A percentile compares a stretch with the other conserved stretches of the same genome.
Evolutionary conservation across 345 rosid genomes (phyloP).

Genomic region (Euphorbia lathyris): DNA sequence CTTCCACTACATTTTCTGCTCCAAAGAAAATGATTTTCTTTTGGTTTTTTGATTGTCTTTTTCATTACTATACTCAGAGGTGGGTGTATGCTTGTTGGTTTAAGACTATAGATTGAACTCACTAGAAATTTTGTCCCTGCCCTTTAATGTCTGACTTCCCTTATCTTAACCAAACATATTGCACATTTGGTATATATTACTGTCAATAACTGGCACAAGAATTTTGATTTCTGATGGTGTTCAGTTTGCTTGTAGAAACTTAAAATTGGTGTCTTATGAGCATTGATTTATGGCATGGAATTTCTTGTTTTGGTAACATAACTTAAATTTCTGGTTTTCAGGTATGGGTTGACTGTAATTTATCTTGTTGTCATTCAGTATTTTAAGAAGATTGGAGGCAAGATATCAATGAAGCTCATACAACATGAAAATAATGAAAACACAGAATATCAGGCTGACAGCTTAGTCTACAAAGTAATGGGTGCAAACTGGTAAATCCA

Average conservation of each 20-base stretch:
- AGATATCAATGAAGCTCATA: constrained; percentile 72
- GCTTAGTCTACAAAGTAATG: constrained; percentile 83
- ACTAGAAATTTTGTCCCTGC: not conserved
- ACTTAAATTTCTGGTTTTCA: constrained; percentile 40
- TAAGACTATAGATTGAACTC: not conserved
- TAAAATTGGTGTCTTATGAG: not conserved
- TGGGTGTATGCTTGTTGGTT: not conserved
- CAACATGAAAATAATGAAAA: constrained; percentile 68
- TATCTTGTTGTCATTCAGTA: constrained; percentile 82
- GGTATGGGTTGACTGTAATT: constrained; percentile 72
- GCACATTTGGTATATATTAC: not conserved
- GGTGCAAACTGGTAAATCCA: constrained; percentile 16
- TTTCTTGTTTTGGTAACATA: constrained; percentile 12
- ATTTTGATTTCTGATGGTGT: not conserved
- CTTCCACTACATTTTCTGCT: not conserved
- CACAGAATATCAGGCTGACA: constrained; percentile 72
- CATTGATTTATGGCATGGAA: not conserved
- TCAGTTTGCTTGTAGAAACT: not conserved
- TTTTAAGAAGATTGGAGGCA: constrained; percentile 75
- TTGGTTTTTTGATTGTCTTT: not conserved
- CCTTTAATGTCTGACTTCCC: no score
- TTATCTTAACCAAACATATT: not conserved
- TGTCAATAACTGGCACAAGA: not conserved
- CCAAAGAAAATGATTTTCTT: not conserved
- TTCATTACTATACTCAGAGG: not conserved